Evolutionary conservation across 805 yeast species (phyloP).

Genomic region (Vanderwaltozyma tropicalis): DNA sequence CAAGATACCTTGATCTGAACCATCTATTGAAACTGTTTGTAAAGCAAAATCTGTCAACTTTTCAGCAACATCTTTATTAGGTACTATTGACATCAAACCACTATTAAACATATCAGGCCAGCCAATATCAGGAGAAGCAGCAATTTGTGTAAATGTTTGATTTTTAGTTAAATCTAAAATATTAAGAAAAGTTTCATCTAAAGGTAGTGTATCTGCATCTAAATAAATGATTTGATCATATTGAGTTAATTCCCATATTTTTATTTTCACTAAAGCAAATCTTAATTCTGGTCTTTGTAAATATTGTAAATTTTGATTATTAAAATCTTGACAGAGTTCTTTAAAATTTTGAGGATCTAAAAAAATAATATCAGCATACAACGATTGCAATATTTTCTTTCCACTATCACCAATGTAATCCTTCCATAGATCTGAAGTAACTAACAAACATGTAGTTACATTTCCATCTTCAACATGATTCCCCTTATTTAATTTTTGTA

Average conservation of each 20-base stretch:
- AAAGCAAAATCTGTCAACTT: conserved; percentile 30
- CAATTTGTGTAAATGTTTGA: conserved; percentile 20
- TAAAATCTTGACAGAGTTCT: conserved; percentile 9
- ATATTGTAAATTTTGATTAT: conserved; percentile 22
- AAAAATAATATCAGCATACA: conserved; percentile 23
- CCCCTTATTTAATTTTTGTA: conserved; percentile 18
- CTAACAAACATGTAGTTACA: conserved; percentile 12
- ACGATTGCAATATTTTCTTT: conserved; percentile 9
- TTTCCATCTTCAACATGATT: not conserved
- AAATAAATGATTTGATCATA: conserved; percentile 44
- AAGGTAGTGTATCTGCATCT: conserved; percentile 55
- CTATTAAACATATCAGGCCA: conserved; percentile 88
- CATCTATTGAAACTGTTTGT: conserved; percentile 49
- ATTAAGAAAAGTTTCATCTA: conserved; percentile 20
- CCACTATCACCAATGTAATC: conserved; percentile 10
- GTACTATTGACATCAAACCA: conserved; percentile 58
- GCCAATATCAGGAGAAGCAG: conserved; percentile 74
- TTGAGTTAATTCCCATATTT: conserved; percentile 37
- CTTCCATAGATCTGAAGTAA: conserved; percentile 13
- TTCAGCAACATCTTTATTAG: conserved; percentile 35
- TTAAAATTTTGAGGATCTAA: conserved; percentile 17
- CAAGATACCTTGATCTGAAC: conserved; percentile 86
- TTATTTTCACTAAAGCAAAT: conserved; percentile 41
- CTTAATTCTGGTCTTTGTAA: conserved; percentile 43
- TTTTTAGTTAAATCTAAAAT: conserved; percentile 12